Evolutionary conservation across 2,329 filamentous ascomycete species (phyloP).

Genomic region (Arthrocladium fulminans): DNA sequence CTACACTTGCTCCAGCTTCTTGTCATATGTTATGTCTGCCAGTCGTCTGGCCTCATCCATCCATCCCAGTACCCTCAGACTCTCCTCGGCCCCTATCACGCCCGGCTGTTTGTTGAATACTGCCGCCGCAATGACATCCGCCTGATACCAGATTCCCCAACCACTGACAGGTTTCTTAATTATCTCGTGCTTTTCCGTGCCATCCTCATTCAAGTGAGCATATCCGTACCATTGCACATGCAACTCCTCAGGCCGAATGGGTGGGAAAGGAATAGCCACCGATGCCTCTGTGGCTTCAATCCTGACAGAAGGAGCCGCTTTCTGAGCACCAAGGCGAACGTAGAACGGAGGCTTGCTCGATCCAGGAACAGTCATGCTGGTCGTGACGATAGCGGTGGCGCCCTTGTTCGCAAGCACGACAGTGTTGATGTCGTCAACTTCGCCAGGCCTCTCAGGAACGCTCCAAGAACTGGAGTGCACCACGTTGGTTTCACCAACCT

Average conservation of each 20-base stretch:
- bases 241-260: constrained; percentile 25
- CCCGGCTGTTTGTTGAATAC: constrained; percentile 11
- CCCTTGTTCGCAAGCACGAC: constrained; percentile 19
- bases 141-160: constrained; percentile 28
- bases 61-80: constrained; percentile 20
- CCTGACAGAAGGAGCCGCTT: constrained; percentile 20
- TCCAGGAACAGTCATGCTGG: constrained; percentile 24
- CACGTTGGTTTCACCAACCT: constrained; percentile 16
- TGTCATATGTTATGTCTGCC: no score
- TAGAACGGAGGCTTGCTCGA: constrained; percentile 24
- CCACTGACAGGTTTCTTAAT: constrained; percentile 23
- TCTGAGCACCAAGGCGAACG: constrained; percentile 21
- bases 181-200: constrained; percentile 23
- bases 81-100: constrained; percentile 20
- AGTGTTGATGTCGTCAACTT: constrained; percentile 25
- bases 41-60: constrained; percentile 20
- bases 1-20: no score
- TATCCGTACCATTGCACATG: constrained; percentile 23
- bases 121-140: constrained; percentile 24
- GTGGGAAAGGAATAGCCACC: constrained; percentile 25
- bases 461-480: constrained; percentile 20
- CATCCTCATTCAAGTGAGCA: constrained; percentile 21
- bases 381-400: constrained; percentile 21
- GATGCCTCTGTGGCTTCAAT: constrained; percentile 24
- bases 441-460: constrained; percentile 16